Evolutionary conservation across 2,329 filamentous ascomycete genomes (phyloP).

Genomic region (Neopestalotiopsis rosae): DNA sequence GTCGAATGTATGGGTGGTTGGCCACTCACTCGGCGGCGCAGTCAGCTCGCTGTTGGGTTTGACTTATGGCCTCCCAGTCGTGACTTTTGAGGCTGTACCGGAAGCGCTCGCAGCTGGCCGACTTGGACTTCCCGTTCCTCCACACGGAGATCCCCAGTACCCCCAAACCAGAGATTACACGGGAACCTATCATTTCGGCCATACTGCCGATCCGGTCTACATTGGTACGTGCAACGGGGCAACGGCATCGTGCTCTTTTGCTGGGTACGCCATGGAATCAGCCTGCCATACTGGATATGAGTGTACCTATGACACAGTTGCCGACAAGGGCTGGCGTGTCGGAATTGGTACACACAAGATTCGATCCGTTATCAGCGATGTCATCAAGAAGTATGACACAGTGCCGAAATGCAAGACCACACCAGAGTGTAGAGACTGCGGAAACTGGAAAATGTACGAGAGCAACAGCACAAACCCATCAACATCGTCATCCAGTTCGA

Average conservation of each 20-base stretch:
- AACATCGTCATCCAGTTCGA: constrained; percentile 58
- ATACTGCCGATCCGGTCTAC: constrained; percentile 93
- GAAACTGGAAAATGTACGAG: constrained; percentile 91
- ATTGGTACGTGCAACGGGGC: constrained; percentile 93
- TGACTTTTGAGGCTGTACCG: constrained; percentile 92
- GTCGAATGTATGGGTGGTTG: constrained; percentile 85
- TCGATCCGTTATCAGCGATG: constrained; percentile 82
- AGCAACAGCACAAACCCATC: constrained; percentile 88
- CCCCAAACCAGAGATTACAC: constrained; percentile 76
- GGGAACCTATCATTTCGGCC: constrained; percentile 88
- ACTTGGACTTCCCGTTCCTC: constrained; percentile 84
- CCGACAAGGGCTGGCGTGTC: constrained; percentile 89
- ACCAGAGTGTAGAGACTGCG: constrained; percentile 85
- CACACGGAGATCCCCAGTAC: constrained; percentile 72
- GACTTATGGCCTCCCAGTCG: constrained; percentile 87
- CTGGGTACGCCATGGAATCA: constrained; percentile 91
- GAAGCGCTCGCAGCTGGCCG: constrained; percentile 87
- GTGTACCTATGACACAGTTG: constrained; percentile 92
- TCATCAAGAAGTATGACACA: constrained; percentile 81
- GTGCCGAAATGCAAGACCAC: constrained; percentile 80
- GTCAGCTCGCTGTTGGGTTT: constrained; percentile 87
- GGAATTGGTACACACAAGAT: constrained; percentile 93
- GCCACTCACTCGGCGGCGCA: constrained; percentile 90
- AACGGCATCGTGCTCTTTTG: constrained; percentile 87
- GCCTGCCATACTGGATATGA: constrained; percentile 88